These are phyloP conservation scores for Cucurbita moschata DNA, from an alignment of 306 rosid genomes.

Conservation along the genomic window DNA sequence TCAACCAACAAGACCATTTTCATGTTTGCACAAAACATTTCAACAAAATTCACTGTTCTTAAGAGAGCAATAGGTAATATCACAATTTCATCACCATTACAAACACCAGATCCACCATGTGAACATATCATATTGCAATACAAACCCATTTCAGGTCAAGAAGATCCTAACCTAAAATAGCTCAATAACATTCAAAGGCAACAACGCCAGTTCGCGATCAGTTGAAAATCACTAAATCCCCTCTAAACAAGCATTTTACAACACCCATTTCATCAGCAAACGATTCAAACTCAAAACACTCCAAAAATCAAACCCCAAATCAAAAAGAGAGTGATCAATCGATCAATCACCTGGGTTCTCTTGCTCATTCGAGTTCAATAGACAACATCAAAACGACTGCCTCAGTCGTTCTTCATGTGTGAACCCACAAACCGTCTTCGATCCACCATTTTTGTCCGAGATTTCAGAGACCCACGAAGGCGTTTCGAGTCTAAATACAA, in stretches of 20 bases:
- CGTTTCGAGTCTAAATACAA: neutral
- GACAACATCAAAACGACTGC: neutral
- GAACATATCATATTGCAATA: neutral
- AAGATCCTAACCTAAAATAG: neutral
- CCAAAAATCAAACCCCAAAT: neutral
- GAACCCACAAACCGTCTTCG: neutral
- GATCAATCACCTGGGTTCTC: neutral
- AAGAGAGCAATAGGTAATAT: neutral
- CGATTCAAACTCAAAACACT: neutral
- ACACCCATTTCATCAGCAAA: neutral
- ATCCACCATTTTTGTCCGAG: neutral
- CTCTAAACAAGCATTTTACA: neutral
- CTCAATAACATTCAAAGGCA: neutral
- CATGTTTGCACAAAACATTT: neutral
- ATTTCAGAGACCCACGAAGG: neutral
- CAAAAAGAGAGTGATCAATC: neutral
- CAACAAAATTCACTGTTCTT: neutral
- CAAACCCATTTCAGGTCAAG: neutral
- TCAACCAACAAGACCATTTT: neutral
- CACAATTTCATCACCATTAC: neutral
- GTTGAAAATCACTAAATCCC: neutral
- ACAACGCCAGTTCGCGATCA: neutral
- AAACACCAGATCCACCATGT: constrained; percentile 6
- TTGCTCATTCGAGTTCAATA: neutral
- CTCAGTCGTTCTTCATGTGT: neutral